Percentiles rank a stretch among this genome's conserved stretches.
Evolutionary conservation across 768 basidiomycete species (phyloP).

Genomic region (Coprinopsis sp.): DNA sequence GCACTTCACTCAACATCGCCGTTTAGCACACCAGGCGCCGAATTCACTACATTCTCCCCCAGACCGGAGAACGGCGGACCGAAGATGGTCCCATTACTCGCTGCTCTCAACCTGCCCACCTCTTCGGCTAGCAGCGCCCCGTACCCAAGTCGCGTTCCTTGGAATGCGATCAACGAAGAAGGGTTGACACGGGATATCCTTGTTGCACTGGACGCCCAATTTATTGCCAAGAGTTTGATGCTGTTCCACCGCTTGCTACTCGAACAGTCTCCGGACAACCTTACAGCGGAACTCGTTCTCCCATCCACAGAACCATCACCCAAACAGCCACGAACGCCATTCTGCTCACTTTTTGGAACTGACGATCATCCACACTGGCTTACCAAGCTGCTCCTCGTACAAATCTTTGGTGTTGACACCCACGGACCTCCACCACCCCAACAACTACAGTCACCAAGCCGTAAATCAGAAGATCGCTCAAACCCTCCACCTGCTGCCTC

Average conservation of each 20-base stretch:
- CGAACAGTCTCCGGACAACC: conserved; percentile 47
- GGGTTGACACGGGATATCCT: conserved; percentile 68
- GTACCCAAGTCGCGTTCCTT: conserved; percentile 32
- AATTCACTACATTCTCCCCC: conserved; percentile 49
- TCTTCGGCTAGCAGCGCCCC: conserved; percentile 9
- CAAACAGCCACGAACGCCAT: not conserved
- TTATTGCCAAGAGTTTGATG: conserved; percentile 61
- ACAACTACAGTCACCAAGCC: conserved; percentile 23
- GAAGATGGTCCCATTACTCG: conserved; percentile 40
- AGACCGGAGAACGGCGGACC: conserved; percentile 37
- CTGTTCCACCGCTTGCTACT: conserved; percentile 54
- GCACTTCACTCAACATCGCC: conserved; percentile 52
- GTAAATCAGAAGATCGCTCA: conserved; percentile 29
- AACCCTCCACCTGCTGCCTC: conserved; percentile 4
- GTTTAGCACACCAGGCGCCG: conserved; percentile 36
- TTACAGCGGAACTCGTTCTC: conserved; percentile 44
- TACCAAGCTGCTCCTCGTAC: conserved; percentile 65
- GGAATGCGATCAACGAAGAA: conserved; percentile 53
- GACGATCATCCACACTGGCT: conserved; percentile 78
- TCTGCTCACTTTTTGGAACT: conserved; percentile 53
- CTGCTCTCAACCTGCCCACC: conserved; percentile 33
- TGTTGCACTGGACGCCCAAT: conserved; percentile 53
- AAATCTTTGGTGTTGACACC: conserved; percentile 67
- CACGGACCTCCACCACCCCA: too few species aligned
- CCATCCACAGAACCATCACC: conserved; percentile 5